Base-by-base conservation (phyloP, 352 stramenopile genomes). In the Blastocystis sp. region DNA sequence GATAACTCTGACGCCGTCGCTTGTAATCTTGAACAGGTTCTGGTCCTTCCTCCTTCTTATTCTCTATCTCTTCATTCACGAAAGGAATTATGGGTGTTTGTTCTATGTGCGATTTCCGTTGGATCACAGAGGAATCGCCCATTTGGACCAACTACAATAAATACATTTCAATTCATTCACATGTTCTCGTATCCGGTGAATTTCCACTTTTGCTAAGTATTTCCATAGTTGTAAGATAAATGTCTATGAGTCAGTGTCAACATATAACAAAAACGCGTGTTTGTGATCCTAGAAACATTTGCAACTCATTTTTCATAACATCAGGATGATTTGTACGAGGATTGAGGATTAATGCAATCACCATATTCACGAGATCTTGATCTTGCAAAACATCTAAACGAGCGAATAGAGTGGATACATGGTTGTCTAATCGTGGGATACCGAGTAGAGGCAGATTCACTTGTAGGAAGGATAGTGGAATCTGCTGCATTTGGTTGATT, bases 301-400 rank as follows among this genome's bases (percentile, higher is more conserved):
- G 39, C 49, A 83, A 39, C 27, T 83, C 71, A 9, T 12, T 19
- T 19, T 12, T 24, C 71, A 83, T 46, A 12, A 24, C 27, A 43
- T 83, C 71, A 5, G 71, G 71, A 42, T 83, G 71, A 37, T 16
- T 52, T 14, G 71, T 83, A 51, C 49, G 32, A 7, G 24, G 63
- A 39, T 65, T 83, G 5, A 83, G 32, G 16, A 83, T 52, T 35
- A 83, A 24, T 24, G 42, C 51, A 37, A 83, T 83, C 19, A 66
- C 71, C 71, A 83, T 65, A 37, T 83, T 83, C 21, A 83, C 49
- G 42, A 83, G 71, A 83, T 83, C 71, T 27, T 83, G 71, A 42
- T 83, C 71, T 14, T 83, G 24, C 4, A 83, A 56, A 66, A 83
- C 49, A 24, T 29, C n/a, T 16, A 83, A 56, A 37, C 39, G 63